Base-by-base conservation (phyloP, 176 grass and related monocot genomes). In the Cenchrus purpureus region DNA sequence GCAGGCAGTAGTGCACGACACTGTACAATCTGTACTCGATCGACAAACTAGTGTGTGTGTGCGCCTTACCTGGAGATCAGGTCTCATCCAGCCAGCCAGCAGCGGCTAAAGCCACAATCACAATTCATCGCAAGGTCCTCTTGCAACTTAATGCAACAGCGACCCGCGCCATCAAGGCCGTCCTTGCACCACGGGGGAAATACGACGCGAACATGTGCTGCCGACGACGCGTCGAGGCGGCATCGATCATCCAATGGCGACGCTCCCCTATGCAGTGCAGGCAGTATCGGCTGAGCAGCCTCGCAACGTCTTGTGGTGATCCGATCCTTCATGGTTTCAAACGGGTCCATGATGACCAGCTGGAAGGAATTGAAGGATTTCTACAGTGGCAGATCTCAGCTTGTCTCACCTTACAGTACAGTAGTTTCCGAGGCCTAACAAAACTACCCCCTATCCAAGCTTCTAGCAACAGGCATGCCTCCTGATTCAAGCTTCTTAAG, bases 81-180 rank as follows among this genome's bases (percentile, higher is more conserved):
- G 37, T 40, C 37, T 40, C 37, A 40, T 40, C 37, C 37, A 40
- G 2, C 37, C 37, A 40, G 37, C 37, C 37, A 40, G 37, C 37
- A 40, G 37, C 37, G 37, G 37, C 37, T 40, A 2, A 2, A 40
- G 37, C 37, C 37, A 40, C 37, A 40, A 40, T 40, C 37, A 40
- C 37, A 40, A 67, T 67, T 73, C 68, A 73, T 54, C 46, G 48
- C 44, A 14, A 12, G 17, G 66, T 86, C 84, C 29, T 73, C 56
- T 29, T 1, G 29, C 20, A 1, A 31, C 28, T 86, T 58, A 86
- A 44, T 52, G 15, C 28, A 73, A 28, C 31, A 32, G 55, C 68
- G 55, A 86, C 76, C 7, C 6, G 4, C 10, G 29, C 19, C 12
- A 54, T 65, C 12, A 79, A 83, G 13, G 43, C 70, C 44, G 63